phyloP scores from a whole-genome alignment of 352 stramenopile species.

The Phytophthora pisi region DNA sequence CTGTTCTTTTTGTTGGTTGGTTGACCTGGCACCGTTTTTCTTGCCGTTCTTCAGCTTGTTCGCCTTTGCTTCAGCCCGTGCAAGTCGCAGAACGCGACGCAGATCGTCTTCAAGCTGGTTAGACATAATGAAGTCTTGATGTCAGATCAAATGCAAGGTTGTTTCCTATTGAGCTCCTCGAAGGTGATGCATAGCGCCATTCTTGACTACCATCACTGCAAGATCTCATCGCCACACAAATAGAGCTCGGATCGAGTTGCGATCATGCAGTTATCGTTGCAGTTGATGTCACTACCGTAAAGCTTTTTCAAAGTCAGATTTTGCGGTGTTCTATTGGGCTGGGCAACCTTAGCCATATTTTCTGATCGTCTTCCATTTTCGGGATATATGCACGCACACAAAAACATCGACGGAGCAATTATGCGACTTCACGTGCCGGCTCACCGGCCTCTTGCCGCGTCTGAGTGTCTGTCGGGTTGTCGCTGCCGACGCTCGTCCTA shows the following conservation, averaged over 20 bases:
- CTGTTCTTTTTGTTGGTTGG: conserved; percentile 16
- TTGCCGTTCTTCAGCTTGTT: conserved; percentile 4
- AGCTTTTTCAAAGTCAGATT: conserved; percentile 17
- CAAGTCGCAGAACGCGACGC: conserved; percentile 59
- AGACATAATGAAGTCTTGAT: conserved; percentile 9
- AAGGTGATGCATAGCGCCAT: conserved; percentile 8
- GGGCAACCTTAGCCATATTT: conserved; percentile 26
- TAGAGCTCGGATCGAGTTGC: conserved; percentile 12
- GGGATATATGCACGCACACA: conserved; percentile 27
- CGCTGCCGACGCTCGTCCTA: conserved; percentile 29
- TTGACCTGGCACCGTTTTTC: not conserved
- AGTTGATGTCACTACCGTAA: not conserved
- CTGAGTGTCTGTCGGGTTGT: conserved; percentile 29
- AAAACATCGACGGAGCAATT: conserved; percentile 20
- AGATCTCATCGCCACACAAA: conserved; percentile 24
- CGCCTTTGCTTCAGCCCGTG: conserved; percentile 29
- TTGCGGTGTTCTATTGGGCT: conserved; percentile 27
- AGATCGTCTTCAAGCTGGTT: conserved; percentile 63
- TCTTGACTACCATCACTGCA: conserved; percentile 12
- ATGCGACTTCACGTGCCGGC: conserved; percentile 51
- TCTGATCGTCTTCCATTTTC: conserved; percentile 24
- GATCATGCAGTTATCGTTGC: conserved; percentile 1
- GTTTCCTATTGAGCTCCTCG: not conserved
- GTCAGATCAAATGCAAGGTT: conserved; percentile 7
- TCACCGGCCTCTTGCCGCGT: conserved; percentile 54